Evolutionary conservation across 1,139 yeast species (phyloP).

Genomic region (Lodderomyces pseudojiufengensis): DNA sequence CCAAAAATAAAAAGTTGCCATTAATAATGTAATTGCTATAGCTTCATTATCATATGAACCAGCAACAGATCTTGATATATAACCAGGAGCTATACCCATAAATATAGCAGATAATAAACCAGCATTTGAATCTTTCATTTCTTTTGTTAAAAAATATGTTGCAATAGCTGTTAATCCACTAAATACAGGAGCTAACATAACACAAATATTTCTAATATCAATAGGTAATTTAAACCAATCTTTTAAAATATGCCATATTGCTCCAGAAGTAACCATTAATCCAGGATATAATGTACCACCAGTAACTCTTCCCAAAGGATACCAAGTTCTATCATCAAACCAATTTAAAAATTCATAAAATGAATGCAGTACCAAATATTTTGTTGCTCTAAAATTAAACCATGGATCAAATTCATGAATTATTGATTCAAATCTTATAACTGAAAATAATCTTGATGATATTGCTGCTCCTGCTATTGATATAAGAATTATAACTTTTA

Average conservation of each 20-base stretch:
- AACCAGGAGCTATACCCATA: constrained; percentile 98
- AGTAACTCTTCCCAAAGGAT: constrained; percentile 97
- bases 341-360: constrained; percentile 92
- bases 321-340: constrained; percentile 99
- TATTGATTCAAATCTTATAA: constrained; percentile 86
- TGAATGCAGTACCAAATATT: constrained; percentile 77
- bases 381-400: constrained; percentile 96
- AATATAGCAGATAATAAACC: constrained; percentile 91
- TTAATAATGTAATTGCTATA: constrained; percentile 90
- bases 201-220: constrained; percentile 95
- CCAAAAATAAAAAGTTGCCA: constrained; percentile 97
- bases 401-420: constrained; percentile 99
- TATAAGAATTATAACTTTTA: constrained; percentile 62
- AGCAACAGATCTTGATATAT: constrained; percentile 96
- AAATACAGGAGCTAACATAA: constrained; percentile 93
- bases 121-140: constrained; percentile 86
- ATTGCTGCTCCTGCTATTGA: constrained; percentile 87
- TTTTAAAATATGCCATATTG: constrained; percentile 73
- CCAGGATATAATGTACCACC: constrained; percentile 99
- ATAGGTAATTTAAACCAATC: constrained; percentile 71
- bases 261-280: constrained; percentile 92
- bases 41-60: constrained; percentile 99
- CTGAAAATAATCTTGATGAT: constrained; percentile 78
- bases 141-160: constrained; percentile 85
- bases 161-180: constrained; percentile 90